Base-by-base conservation (phyloP, 2,329 filamentous ascomycete species). In the Hirsutella minnesotensis region DNA sequence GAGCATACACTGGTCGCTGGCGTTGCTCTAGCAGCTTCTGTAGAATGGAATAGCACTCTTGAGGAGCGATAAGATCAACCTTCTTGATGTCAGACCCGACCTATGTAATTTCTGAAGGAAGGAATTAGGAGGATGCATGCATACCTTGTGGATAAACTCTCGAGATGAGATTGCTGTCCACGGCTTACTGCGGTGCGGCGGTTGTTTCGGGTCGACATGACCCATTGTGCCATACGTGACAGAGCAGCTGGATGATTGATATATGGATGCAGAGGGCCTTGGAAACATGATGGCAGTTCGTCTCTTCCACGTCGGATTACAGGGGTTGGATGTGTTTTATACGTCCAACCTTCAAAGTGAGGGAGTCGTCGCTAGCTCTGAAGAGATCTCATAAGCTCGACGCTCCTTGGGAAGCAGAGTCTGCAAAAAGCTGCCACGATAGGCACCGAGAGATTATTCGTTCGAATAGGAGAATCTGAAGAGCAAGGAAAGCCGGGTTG, bases 41-140 rank as follows among this genome's bases (percentile, higher is more conserved):
- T 3, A 85, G 63, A 16, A 68, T 52, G 21, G 73, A 66, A 51
- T 75, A 78, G 2, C 75, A 50, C 39, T 81, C 77, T 49, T 76
- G 66, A 0, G 88, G 85, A 0, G 94, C 56, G n/a, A 92, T 67
- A 3, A 94, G 59, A 47, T 92, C 82, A 8, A 81, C 61, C 77
- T 81, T 27, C 4, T 16, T 29, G 27, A 38, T 10, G 20, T 21
- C 49, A 9, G 49, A 41, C 43, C 18, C 15, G 15, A 16, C 10
- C 5, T 5, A 13, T 27, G 24, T 10, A 5, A 9, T 15, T 38
- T 12, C 19, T 20, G 9, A 9, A 19, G 21, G n/a, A n/a, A n/a
- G n/a, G n/a, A n/a, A n/a, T n/a, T n/a, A 10, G 9, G 5, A 3
- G 5, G 29, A 18, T 13, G 13, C 1, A 19, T 9, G n/a, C n/a